Evolutionary conservation across 2,329 filamentous ascomycete genomes (phyloP).

Genomic region (Alternaria sp.): DNA sequence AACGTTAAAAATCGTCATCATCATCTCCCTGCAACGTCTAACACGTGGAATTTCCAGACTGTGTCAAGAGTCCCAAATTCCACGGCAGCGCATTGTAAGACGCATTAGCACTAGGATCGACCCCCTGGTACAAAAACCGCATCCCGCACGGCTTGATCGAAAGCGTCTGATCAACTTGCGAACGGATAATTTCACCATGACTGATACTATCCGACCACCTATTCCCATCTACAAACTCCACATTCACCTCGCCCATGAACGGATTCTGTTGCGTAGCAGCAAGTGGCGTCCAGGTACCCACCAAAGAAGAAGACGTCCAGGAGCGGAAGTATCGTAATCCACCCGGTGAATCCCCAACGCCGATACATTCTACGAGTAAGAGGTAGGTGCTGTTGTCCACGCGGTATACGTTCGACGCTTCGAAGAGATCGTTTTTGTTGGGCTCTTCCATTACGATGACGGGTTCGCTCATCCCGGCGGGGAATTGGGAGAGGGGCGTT

Average conservation of each 20-base stretch:
- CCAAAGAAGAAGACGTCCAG: slow-evolving; percentile 49
- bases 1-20: background rate
- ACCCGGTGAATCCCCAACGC: slow-evolving; percentile 31
- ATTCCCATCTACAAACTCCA: slow-evolving; percentile 43
- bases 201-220: slow-evolving; percentile 53
- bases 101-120: slow-evolving; percentile 42
- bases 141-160: slow-evolving; percentile 47
- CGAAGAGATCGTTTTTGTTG: slow-evolving; percentile 47
- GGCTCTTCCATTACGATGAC: slow-evolving; percentile 46
- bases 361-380: slow-evolving; percentile 54
- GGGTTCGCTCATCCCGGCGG: slow-evolving; percentile 49
- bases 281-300: slow-evolving; percentile 49
- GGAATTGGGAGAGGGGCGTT: slow-evolving; percentile 48
- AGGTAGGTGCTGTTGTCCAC: slow-evolving; percentile 48
- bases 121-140: slow-evolving; percentile 53
- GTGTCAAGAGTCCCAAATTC: slow-evolving; percentile 49
- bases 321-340: slow-evolving; percentile 52
- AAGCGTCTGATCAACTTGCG: slow-evolving; percentile 51
- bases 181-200: slow-evolving; percentile 49
- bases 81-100: slow-evolving; percentile 53
- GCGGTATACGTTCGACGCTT: slow-evolving; percentile 52
- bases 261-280: slow-evolving; percentile 51
- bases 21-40: background rate
- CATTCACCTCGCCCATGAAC: slow-evolving; percentile 52
- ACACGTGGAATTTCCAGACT: slow-evolving; percentile 15